These are phyloP conservation scores for Corymbia maculata DNA, from an alignment of 345 rosid species.

Conservation along the genomic window DNA sequence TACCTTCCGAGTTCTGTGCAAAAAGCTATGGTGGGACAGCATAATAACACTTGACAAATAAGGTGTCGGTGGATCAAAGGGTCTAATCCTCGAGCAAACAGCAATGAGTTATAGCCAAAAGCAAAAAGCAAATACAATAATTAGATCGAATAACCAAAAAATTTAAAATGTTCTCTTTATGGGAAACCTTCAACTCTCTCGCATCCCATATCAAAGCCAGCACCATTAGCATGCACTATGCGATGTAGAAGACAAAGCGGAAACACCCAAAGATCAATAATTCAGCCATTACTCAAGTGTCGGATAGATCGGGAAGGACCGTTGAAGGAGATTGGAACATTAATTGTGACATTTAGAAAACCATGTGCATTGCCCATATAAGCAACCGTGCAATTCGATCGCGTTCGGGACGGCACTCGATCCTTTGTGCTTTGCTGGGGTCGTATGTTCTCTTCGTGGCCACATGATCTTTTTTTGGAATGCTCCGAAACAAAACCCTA, in stretches of 20 bases:
- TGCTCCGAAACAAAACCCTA: neutral
- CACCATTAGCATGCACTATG: neutral
- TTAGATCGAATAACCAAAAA: neutral
- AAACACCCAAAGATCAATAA: neutral
- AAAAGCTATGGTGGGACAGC: neutral
- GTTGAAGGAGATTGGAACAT: neutral
- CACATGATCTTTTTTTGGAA: neutral
- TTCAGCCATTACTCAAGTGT: neutral
- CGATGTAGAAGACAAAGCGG: neutral
- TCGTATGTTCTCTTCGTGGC: neutral
- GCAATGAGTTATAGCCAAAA: neutral
- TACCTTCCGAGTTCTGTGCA: neutral
- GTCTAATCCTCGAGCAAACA: neutral
- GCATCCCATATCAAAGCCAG: neutral
- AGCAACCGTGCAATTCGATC: neutral
- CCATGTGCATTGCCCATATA: neutral
- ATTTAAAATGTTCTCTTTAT: neutral
- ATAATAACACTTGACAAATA: neutral
- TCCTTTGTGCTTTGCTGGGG: neutral
- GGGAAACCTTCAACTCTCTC: neutral
- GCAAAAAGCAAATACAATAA: neutral
- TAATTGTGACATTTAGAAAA: neutral
- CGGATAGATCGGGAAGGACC: neutral
- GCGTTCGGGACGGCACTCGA: neutral
- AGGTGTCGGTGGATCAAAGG: neutral